Base-by-base conservation (phyloP, 176 grass and related monocot genomes). In the Echinochloa phyllopogon region DNA sequence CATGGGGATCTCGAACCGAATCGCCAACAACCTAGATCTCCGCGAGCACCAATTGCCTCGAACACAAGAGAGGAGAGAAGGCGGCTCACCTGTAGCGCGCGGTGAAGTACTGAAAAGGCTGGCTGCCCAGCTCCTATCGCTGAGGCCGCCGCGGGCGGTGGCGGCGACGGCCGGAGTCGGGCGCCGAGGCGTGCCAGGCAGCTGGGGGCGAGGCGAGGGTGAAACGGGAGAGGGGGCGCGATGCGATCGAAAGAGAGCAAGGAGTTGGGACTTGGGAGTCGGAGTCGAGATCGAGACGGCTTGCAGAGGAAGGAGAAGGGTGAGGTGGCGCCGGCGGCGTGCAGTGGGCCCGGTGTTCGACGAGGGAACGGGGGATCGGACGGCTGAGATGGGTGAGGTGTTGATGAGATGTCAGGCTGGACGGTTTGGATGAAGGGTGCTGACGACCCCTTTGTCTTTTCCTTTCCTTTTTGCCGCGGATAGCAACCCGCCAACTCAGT, bases 201-300 rank as follows among this genome's bases (percentile, higher is more conserved):
- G 17, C 52, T 20, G 50, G 6, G 5, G 44, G 49, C 67, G 56
- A 6, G 44, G 49, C 67, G 56, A 62, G 41, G 56, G 1, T 55
- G 44, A 70, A 27, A 37, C 38, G 69, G 23, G 1, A 6, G 52
- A 16, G 18, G 9, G 68, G 10, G 18, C 47, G 58, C 45, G 78
- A 87, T 58, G 71, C 4, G 78, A 87, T 87, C n/a, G 23, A 27
- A 37, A 16, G 56, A 60, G 18, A 52, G 17, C 52, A 18, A 55
- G 17, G 74, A 66, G 7, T 40, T 39, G 11, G 17, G 74, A 66
- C 4, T 40, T 39, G 11, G 45, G 13, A 51, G 24, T 16, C 24
- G 18, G 20, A 33, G 29, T 33, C 29, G 29, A 33, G 29, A 8
- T 3, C 42, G 51, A 71, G 42, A 71, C 42, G 51, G 51, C 51